These are phyloP conservation scores for Ceratocystis diversiconidia DNA, from an alignment of 2,329 filamentous ascomycete genomes.

Conservation along the genomic window DNA sequence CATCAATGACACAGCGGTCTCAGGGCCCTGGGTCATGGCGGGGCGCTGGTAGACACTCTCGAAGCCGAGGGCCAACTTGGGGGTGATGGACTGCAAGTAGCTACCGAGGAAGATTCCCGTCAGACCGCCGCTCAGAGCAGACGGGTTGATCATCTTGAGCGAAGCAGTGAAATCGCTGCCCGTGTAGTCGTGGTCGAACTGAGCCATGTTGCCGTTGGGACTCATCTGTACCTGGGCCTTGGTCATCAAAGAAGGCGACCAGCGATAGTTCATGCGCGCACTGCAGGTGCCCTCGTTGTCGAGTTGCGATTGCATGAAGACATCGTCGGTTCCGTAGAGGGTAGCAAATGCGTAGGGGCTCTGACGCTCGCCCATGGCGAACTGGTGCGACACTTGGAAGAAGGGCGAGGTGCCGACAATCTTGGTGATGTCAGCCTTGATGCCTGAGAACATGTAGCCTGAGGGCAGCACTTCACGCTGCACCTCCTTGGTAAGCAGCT, in stretches of 20 bases:
- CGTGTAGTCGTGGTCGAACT: conserved; percentile 83
- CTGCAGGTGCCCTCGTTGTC: conserved; percentile 83
- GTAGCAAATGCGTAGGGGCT: conserved; percentile 92
- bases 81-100: conserved; percentile 88
- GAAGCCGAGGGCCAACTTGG: conserved; percentile 70
- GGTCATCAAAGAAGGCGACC: conserved; percentile 64
- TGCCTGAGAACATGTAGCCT: conserved; percentile 91
- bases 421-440: conserved; percentile 93
- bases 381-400: conserved; percentile 95
- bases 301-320: conserved; percentile 89
- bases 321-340: conserved; percentile 85
- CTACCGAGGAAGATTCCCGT: conserved; percentile 93
- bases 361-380: conserved; percentile 83
- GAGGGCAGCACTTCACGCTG: conserved; percentile 91
- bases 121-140: conserved; percentile 73
- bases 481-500: conserved; percentile 79
- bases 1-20: conserved; percentile 78
- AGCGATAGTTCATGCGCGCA: conserved; percentile 86
- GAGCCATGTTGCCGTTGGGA: conserved; percentile 38
- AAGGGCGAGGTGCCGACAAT: conserved; percentile 84
- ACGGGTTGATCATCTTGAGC: conserved; percentile 92
- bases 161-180: conserved; percentile 87
- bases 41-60: conserved; percentile 90
- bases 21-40: conserved; percentile 71
- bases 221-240: conserved; percentile 84